These are phyloP conservation scores for Raddia guianensis DNA, from an alignment of 176 grass and related monocot species.

Conservation along the genomic window DNA sequence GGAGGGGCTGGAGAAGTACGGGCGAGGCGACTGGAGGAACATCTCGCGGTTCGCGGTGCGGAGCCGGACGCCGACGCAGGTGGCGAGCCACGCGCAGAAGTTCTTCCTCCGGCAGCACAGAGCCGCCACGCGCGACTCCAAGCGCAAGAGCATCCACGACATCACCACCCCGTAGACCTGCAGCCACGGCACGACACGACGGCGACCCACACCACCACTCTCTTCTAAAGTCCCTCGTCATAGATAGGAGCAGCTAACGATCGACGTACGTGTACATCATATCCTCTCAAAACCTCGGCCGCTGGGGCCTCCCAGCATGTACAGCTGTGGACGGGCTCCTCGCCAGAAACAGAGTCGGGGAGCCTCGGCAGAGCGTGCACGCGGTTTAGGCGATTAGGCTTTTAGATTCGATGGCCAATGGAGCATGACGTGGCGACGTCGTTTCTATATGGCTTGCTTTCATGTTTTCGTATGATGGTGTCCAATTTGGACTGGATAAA, in stretches of 20 bases:
- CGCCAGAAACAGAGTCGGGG: constrained; percentile 9
- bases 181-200: constrained; percentile 1
- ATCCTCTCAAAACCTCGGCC: neutral
- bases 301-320: neutral
- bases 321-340: neutral
- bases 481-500: constrained; percentile 27
- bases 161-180: constrained; percentile 63
- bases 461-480: neutral
- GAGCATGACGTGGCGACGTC: constrained; percentile 31
- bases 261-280: constrained; percentile 34
- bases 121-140: constrained; percentile 57
- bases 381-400: constrained; percentile 11
- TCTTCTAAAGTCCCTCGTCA: neutral
- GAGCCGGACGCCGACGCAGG: constrained; percentile 86
- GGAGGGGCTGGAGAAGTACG: constrained; percentile 79
- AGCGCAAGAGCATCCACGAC: constrained; percentile 98
- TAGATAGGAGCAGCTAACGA: neutral
- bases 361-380: constrained; percentile 13
- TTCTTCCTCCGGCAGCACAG: constrained; percentile 76
- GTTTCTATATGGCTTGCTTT: neutral
- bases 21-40: constrained; percentile 91
- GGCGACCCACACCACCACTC: neutral
- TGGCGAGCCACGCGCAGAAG: constrained; percentile 98
- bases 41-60: constrained; percentile 88
- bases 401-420: neutral